Evolutionary conservation across 1,284 basidiomycete species (phyloP).

Genomic region (Ustilago hordei): DNA sequence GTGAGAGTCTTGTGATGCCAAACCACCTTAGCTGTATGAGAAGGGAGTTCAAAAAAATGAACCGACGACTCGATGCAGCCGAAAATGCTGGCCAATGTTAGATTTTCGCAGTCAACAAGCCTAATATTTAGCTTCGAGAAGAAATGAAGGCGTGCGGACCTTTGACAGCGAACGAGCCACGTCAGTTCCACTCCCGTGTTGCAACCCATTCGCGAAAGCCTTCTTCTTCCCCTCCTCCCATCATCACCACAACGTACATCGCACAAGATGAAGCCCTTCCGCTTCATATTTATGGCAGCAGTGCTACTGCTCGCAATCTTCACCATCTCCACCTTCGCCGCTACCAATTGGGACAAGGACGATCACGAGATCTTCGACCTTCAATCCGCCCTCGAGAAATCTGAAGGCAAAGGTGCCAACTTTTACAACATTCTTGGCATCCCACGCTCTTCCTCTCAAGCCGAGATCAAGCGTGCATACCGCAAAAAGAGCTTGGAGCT

Average conservation of each 20-base stretch:
- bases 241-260: background rate
- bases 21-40: background rate
- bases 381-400: constrained; percentile 59
- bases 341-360: constrained; percentile 58
- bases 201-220: background rate
- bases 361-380: constrained; percentile 68
- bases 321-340: constrained; percentile 20
- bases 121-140: constrained; percentile 12
- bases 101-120: background rate
- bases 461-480: constrained; percentile 65
- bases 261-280: constrained; percentile 29
- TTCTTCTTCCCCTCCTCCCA: constrained; percentile 3
- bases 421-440: constrained; percentile 66
- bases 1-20: background rate
- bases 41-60: background rate
- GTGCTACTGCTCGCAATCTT: constrained; percentile 27
- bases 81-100: background rate
- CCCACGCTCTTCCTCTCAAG: constrained; percentile 29
- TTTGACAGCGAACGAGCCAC: constrained; percentile 35
- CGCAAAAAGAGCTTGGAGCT: constrained; percentile 63
- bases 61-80: background rate
- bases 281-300: constrained; percentile 20
- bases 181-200: constrained; percentile 7
- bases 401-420: constrained; percentile 54
- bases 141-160: constrained; percentile 9